Conservation (phyloP, 768 basidiomycete species). For the Calocybe gangraenosa region DNA sequence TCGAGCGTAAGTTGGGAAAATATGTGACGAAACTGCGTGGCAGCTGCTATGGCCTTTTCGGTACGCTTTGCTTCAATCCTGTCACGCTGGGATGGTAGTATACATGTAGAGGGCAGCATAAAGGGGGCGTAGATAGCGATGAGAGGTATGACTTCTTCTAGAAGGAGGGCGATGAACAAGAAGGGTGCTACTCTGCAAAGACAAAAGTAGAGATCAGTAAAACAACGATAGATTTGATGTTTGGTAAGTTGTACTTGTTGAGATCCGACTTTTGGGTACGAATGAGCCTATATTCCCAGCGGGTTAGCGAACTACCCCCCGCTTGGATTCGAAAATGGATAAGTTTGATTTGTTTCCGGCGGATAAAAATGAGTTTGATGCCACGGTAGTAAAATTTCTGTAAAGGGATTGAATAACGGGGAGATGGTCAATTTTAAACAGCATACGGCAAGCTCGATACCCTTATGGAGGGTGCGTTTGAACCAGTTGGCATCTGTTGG, state of each 20-base stretch:
- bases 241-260: slow-evolving; percentile 47
- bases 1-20: slow-evolving; percentile 31
- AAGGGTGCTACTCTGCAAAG: slow-evolving; percentile 69
- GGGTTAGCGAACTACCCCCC: slow-evolving; percentile 60
- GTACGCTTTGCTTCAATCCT: slow-evolving; percentile 56
- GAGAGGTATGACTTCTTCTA: slow-evolving; percentile 81
- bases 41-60: slow-evolving; percentile 40
- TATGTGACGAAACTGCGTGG: slow-evolving; percentile 30
- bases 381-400: slow-evolving; percentile 87
- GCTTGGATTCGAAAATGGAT: slow-evolving; percentile 53
- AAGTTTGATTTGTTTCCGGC: slow-evolving; percentile 48
- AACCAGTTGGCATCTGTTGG: slow-evolving; percentile 58
- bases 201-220: slow-evolving; percentile 10
- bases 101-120: slow-evolving; percentile 82
- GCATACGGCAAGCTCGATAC: slow-evolving; percentile 41
- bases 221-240: slow-evolving; percentile 1
- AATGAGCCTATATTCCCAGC: slow-evolving; percentile 70
- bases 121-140: slow-evolving; percentile 82
- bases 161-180: slow-evolving; percentile 62
- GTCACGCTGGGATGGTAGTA: slow-evolving; percentile 73
- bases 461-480: slow-evolving; percentile 44
- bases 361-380: slow-evolving; percentile 63
- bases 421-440: background rate
- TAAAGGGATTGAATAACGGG: background rate
- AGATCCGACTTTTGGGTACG: slow-evolving; percentile 62